Evolutionary conservation across 116 monocot species (phyloP).

Genomic region (Trichopus zeylanicus): DNA sequence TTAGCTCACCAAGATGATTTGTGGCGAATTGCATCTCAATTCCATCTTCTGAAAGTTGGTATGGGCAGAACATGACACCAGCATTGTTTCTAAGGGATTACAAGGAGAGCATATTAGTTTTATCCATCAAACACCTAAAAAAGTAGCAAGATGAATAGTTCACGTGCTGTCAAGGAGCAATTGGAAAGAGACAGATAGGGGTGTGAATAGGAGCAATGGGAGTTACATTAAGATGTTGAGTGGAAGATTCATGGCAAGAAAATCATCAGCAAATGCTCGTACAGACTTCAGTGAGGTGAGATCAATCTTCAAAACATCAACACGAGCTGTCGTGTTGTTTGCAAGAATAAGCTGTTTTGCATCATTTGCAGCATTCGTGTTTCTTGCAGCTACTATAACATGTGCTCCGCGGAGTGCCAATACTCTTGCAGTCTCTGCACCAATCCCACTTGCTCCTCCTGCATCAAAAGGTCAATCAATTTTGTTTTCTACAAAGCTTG

Average conservation of each 20-base stretch:
- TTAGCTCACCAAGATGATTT: conserved; percentile 74
- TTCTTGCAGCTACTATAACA: conserved; percentile 81
- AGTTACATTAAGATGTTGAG: conserved; percentile 87
- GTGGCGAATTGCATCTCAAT: conserved; percentile 95
- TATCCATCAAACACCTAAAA: no score
- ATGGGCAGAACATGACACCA: conserved; percentile 93
- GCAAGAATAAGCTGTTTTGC: conserved; percentile 39
- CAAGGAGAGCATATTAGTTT: not conserved
- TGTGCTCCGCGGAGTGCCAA: conserved; percentile 74
- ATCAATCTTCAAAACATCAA: conserved; percentile 75
- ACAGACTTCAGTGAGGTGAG: conserved; percentile 83
- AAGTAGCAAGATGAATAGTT: no score
- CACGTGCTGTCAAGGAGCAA: not conserved
- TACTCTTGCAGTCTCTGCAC: conserved; percentile 74
- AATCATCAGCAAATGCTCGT: conserved; percentile 45
- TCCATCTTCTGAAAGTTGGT: conserved; percentile 79
- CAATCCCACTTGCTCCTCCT: conserved; percentile 95
- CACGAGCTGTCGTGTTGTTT: conserved; percentile 26
- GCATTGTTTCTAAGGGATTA: conserved; percentile 75
- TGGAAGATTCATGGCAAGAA: conserved; percentile 53
- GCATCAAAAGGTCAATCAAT: not conserved
- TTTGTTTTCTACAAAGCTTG: not conserved
- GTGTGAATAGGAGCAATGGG: not conserved
- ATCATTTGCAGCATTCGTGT: conserved; percentile 49
- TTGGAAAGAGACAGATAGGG: not conserved